phyloP scores from a whole-genome alignment of 108 stramenopile genomes.

The Cyclostephanos invisitatus region DNA sequence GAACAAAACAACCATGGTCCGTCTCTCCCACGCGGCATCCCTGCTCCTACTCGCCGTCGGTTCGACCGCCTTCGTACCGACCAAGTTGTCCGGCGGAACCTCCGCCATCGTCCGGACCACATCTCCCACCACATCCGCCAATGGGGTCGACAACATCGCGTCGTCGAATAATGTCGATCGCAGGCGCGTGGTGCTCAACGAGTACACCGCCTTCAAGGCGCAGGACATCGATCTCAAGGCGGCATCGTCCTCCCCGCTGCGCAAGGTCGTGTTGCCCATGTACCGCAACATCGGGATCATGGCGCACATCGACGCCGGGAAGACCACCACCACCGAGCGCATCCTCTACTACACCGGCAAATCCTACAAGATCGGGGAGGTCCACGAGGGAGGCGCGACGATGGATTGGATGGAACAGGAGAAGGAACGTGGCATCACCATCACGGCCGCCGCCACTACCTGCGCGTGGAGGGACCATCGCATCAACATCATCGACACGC shows the following conservation, averaged over 20 bases:
- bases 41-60: conserved; percentile 31
- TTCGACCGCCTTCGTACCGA: conserved; percentile 40
- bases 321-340: conserved; percentile 99
- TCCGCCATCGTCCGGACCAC: no score
- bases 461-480: conserved; percentile 94
- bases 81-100: background rate
- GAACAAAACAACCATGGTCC: conserved; percentile 25
- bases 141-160: no score
- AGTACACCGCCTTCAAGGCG: conserved; percentile 21
- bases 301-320: conserved; percentile 99
- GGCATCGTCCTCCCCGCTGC: conserved; percentile 71
- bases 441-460: conserved; percentile 97
- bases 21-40: conserved; percentile 32
- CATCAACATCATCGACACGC: conserved; percentile 98
- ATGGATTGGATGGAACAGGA: conserved; percentile 99
- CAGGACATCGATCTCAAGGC: conserved; percentile 69
- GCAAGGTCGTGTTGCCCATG: conserved; percentile 76
- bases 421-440: conserved; percentile 99
- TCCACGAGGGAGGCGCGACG: conserved; percentile 98
- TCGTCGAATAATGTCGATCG: no score
- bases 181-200: conserved; percentile 9
- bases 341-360: conserved; percentile 98
- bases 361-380: conserved; percentile 96
- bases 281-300: conserved; percentile 99
- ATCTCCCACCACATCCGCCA: no score